These are phyloP conservation scores for Saururus chinensis DNA, from an alignment of 164 flowering plant genomes.

Conservation along the genomic window DNA sequence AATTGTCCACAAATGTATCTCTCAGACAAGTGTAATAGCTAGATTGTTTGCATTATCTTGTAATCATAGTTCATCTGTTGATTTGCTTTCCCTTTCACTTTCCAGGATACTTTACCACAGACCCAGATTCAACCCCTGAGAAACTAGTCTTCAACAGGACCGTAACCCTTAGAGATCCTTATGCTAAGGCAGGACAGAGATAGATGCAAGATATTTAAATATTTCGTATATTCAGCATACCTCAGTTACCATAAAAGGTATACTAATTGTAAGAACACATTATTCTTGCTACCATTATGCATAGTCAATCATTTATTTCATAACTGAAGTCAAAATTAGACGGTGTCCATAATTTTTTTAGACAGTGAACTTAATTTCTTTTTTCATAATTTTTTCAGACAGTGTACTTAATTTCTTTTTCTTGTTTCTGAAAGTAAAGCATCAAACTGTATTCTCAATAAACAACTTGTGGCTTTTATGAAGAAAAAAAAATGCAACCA, in stretches of 20 bases:
- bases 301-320: too few species aligned
- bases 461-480: too few species aligned
- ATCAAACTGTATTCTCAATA: too few species aligned
- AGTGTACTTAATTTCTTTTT: too few species aligned
- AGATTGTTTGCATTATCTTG: not conserved
- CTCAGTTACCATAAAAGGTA: not conserved
- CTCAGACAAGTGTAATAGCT: too few species aligned
- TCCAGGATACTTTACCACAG: constrained; percentile 75
- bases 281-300: not conserved
- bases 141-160: constrained; percentile 81
- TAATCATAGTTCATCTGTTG: not conserved
- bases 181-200: constrained; percentile 47
- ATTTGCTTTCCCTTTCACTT: constrained; percentile 6
- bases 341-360: too few species aligned
- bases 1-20: too few species aligned
- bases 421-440: too few species aligned
- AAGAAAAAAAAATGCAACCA: too few species aligned
- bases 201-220: constrained; percentile 1
- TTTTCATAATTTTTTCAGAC: too few species aligned
- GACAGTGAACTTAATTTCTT: too few species aligned
- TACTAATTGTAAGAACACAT: not conserved
- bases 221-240: not conserved
- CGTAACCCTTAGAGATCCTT: constrained; percentile 71
- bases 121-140: constrained; percentile 61
- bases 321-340: too few species aligned